Conservation (phyloP, 495 filamentous ascomycete species). For the Cercophora newfieldiana region DNA sequence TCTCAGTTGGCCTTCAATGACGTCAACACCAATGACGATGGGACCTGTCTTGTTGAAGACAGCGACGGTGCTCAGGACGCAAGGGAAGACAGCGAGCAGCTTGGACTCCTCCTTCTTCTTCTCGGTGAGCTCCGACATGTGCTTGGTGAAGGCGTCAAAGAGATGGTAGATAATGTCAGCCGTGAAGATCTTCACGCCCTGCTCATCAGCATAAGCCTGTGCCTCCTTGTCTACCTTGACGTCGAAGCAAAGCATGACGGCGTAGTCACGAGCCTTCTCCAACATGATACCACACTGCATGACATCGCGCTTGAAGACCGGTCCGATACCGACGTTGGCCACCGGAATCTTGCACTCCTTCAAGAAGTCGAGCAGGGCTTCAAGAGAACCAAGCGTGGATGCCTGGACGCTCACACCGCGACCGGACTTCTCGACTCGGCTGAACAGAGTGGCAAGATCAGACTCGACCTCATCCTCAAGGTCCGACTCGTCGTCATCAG, state of each 20-base stretch:
- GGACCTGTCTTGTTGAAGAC: conserved; percentile 99
- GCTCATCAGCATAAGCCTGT: conserved; percentile 82
- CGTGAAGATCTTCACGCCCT: conserved; percentile 97
- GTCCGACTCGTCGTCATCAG: conserved; percentile 95
- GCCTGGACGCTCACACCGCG: conserved; percentile 96
- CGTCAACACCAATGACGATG: conserved; percentile 95
- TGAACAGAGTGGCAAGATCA: conserved; percentile 88
- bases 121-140: conserved; percentile 82
- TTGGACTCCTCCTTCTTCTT: conserved; percentile 96
- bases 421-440: conserved; percentile 83
- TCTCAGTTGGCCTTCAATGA: conserved; percentile 80
- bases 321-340: conserved; percentile 94
- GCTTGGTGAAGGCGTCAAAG: conserved; percentile 93
- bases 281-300: conserved; percentile 96
- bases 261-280: conserved; percentile 92
- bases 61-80: conserved; percentile 81
- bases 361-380: conserved; percentile 95
- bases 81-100: conserved; percentile 94
- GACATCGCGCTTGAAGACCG: conserved; percentile 97
- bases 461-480: conserved; percentile 95
- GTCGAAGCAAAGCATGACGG: conserved; percentile 99
- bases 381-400: conserved; percentile 94
- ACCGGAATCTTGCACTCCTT: conserved; percentile 94
- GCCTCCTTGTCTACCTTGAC: conserved; percentile 99
- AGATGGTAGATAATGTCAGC: conserved; percentile 99